phyloP scores from a whole-genome alignment of 345 rosid species.

The Brassica rapa region DNA sequence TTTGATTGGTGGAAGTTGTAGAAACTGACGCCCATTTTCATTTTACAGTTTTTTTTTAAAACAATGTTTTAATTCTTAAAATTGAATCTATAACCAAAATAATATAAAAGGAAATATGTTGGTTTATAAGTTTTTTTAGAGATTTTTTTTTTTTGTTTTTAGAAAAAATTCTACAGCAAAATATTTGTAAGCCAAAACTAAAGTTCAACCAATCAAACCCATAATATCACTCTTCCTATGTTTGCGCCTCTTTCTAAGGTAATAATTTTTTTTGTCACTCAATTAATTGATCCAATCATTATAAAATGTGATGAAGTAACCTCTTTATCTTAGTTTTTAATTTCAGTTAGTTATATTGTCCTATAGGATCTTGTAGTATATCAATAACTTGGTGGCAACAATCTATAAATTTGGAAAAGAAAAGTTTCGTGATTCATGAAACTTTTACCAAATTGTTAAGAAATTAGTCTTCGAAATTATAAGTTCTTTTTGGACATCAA shows the following conservation, averaged over 20 bases:
- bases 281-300: conserved; percentile 37
- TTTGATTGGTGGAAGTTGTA: too few relatives aligned
- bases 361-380: not conserved
- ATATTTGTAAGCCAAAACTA: too few relatives aligned
- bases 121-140: too few relatives aligned
- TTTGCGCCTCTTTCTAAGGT: conserved; percentile 39
- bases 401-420: not conserved
- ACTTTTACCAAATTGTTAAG: not conserved
- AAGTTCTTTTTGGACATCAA: too few relatives aligned
- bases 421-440: not conserved
- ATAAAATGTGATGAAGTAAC: conserved; percentile 36
- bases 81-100: too few relatives aligned
- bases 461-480: not conserved
- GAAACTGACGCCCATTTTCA: too few relatives aligned
- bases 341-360: conserved; percentile 1
- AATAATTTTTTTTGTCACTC: not conserved
- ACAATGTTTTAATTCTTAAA: too few relatives aligned
- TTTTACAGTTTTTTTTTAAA: too few relatives aligned
- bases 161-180: too few relatives aligned
- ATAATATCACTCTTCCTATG: conserved; percentile 26
- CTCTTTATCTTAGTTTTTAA: conserved; percentile 19
- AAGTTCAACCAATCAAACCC: too few relatives aligned
- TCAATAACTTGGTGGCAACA: conserved; percentile 11
- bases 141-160: too few relatives aligned
- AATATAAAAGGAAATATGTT: too few relatives aligned